A percentile compares a stretch with the other conserved stretches of the same genome.
These are phyloP conservation scores for Avena atlantica DNA, from an alignment of 176 grass and related monocot genomes.

Conservation along the genomic window DNA sequence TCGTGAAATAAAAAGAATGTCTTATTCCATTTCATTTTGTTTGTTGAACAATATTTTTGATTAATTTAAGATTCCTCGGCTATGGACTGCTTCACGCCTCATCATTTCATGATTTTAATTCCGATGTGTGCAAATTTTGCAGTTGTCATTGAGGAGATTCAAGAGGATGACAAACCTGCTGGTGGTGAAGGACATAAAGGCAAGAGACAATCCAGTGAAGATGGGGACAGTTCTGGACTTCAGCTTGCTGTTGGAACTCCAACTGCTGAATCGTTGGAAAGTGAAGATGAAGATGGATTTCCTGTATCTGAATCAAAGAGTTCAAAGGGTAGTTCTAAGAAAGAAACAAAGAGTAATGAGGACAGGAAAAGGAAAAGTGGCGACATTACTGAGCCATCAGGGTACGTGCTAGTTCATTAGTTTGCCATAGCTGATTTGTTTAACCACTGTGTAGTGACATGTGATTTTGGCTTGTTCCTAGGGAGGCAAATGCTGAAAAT, in stretches of 20 bases:
- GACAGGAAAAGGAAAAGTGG: conserved; percentile 80
- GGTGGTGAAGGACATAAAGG: conserved; percentile 50
- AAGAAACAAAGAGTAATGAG: conserved; percentile 34
- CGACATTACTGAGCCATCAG: conserved; percentile 42
- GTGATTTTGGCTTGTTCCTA: conserved; percentile 7
- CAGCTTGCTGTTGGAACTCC: conserved; percentile 58
- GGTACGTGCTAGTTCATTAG: conserved; percentile 42
- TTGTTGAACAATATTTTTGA: not conserved
- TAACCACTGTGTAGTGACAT: not conserved
- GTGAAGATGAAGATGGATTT: conserved; percentile 98
- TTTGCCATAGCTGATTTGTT: conserved; percentile 12
- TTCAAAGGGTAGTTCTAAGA: conserved; percentile 32
- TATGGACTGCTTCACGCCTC: not conserved
- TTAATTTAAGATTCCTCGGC: conserved; percentile 14
- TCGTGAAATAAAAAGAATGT: not conserved
- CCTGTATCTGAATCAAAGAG: conserved; percentile 70
- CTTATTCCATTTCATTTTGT: not conserved
- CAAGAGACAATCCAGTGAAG: conserved; percentile 58
- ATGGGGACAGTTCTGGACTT: conserved; percentile 50
- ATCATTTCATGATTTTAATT: conserved; percentile 13
- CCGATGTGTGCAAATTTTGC: conserved; percentile 34
- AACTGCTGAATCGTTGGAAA: conserved; percentile 55
- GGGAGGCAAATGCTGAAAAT: conserved; percentile 49
- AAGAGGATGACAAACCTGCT: conserved; percentile 75
- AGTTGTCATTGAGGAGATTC: conserved; percentile 97